Conservation (phyloP, 495 filamentous ascomycete species). For the Podospora anserina region DNA sequence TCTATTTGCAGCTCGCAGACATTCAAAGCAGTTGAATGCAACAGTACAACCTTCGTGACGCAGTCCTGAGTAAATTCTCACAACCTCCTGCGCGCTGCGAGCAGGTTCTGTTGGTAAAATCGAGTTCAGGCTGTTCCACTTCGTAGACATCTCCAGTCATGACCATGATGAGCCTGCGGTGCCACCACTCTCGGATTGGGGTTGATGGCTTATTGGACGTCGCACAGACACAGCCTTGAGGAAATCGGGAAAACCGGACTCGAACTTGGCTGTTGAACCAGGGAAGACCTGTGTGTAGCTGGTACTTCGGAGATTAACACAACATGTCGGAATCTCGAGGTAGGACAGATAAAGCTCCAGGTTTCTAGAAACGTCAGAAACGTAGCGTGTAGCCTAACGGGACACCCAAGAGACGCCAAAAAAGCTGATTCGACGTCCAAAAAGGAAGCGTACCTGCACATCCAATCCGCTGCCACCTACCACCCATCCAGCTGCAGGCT, state of each 20-base stretch:
- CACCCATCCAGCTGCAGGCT: conserved; percentile 12
- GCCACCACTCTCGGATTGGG: not conserved
- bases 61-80: not conserved
- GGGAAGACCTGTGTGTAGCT: not conserved
- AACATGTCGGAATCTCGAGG: not conserved
- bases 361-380: conserved; percentile 10
- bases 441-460: conserved; percentile 33
- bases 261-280: not conserved
- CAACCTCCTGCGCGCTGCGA: no score
- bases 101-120: not conserved
- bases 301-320: conserved; percentile 4
- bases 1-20: not conserved
- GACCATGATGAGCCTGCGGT: not conserved
- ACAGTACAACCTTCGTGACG: not conserved
- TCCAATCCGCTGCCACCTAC: conserved; percentile 5
- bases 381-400: not conserved
- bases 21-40: not conserved
- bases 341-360: not conserved
- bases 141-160: not conserved
- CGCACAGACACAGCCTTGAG: not conserved
- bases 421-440: conserved; percentile 10
- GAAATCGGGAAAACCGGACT: conserved; percentile 3
- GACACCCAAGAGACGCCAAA: conserved; percentile 11
- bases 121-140: not conserved
- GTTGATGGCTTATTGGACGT: not conserved